Base-by-base conservation (phyloP, 2,329 filamentous ascomycete genomes). In the Bipolaris victoriae region DNA sequence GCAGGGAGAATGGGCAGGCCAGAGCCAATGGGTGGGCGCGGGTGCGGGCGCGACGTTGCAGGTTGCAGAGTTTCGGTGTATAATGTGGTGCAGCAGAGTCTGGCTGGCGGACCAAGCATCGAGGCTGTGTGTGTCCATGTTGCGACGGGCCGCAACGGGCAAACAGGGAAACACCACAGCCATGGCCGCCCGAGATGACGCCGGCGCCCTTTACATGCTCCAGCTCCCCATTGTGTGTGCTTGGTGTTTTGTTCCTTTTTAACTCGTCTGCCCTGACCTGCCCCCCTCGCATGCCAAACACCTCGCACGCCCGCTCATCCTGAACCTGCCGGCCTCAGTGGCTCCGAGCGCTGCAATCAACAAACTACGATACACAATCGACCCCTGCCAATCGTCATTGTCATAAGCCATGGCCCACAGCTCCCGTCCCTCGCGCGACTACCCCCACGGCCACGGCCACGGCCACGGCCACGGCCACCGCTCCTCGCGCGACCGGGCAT, bases 401-500 rank as follows among this genome's bases (percentile, higher is more conserved):
- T 5, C 29, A 41, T 33, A 35, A 35, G 52, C 29, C 50, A 70
- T 70, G 66, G 64, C 63, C 31, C 63, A 60, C 53, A 56, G 47
- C 45, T 58, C 60, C 35, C 58, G 66, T 40, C 37, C 55, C 44
- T 64, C 63, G 36, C 60, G 60, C 24, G 63, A 65, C 31, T 55
- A 68, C 39, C 51, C 59, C 9, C 29, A 13, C 29, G 29, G 1
- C 29, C 26, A 29, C 9, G 3, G 2, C 26, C 29, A 31, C 10
- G 29, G 10, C n/a, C 48, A 57, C 16, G 3, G 2, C 26, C 29
- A 31, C 10, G 29, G 10, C n/a, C 48, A 57, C 16, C 60, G 62
- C 22, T 57, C 62, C 18, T 66, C 64, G 29, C 58, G 63, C 44
- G 62, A 65, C 29, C 64, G 66, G 51, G 65, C 68, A 48, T 67